Conservation (phyloP, 2,329 filamentous ascomycete genomes). For the Pestalotiopsis sp. region DNA sequence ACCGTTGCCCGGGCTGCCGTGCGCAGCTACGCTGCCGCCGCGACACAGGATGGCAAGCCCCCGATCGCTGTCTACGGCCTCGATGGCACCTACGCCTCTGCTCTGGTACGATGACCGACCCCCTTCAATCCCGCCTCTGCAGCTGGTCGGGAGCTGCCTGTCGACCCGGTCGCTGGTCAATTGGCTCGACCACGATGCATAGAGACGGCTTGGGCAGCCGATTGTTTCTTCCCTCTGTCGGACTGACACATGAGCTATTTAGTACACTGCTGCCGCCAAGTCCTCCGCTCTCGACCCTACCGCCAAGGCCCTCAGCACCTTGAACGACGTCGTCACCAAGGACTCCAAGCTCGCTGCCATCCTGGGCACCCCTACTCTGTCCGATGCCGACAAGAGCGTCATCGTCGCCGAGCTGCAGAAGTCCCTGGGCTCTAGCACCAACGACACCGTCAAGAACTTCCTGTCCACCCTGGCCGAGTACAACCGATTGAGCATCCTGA, state of each 20-base stretch:
- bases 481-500: conserved; percentile 86
- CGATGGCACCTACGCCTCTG: conserved; percentile 97
- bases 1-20: conserved; percentile 62
- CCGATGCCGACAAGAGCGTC: conserved; percentile 76
- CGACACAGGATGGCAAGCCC: conserved; percentile 72
- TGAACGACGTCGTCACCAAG: conserved; percentile 74
- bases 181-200: conserved; percentile 18
- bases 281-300: conserved; percentile 82
- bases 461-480: conserved; percentile 88
- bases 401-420: conserved; percentile 89
- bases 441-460: conserved; percentile 93
- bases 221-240: conserved; percentile 9
- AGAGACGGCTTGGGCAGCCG: too few species aligned
- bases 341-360: conserved; percentile 80
- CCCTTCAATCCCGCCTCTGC: conserved; percentile 20
- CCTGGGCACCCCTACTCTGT: conserved; percentile 80
- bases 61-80: conserved; percentile 92
- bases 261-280: conserved; percentile 98
- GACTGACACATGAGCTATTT: conserved; percentile 42
- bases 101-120: conserved; percentile 73
- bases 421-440: conserved; percentile 69
- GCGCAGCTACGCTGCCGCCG: conserved; percentile 75
- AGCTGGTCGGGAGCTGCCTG: background rate
- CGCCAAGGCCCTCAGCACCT: conserved; percentile 75
- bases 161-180: conserved; percentile 13